phyloP scores from a whole-genome alignment of 177 flowering plant species.

The Vitis hybrid region DNA sequence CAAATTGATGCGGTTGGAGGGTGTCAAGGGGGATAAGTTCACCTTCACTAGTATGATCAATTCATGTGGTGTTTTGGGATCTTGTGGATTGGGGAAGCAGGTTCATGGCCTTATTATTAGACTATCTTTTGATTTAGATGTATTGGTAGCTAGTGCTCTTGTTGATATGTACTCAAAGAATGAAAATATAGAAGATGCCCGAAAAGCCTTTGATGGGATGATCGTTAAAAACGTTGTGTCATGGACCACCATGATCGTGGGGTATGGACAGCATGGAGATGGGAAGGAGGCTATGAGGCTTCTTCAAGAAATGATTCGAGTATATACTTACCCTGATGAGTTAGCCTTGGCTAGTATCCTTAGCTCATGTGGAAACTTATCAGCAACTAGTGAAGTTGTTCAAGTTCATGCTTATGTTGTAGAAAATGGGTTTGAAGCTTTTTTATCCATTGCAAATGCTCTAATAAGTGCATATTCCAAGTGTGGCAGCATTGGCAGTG shows the following conservation, averaged over 20 bases:
- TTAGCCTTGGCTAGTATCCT: slow-evolving; percentile 55
- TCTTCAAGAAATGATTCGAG: slow-evolving; percentile 40
- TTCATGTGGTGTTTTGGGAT: slow-evolving; percentile 26
- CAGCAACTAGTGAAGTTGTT: slow-evolving; percentile 32
- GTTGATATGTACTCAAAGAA: slow-evolving; percentile 65
- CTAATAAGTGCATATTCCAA: slow-evolving; percentile 59
- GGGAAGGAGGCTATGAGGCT: slow-evolving; percentile 53
- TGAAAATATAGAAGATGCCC: slow-evolving; percentile 39
- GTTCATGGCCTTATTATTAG: slow-evolving; percentile 45
- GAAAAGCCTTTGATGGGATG: slow-evolving; percentile 53
- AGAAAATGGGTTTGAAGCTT: slow-evolving; percentile 39
- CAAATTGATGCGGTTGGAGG: slow-evolving; percentile 38
- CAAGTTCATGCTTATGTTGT: slow-evolving; percentile 46
- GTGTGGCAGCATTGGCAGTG: slow-evolving; percentile 42
- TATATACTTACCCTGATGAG: slow-evolving; percentile 50
- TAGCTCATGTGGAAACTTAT: slow-evolving; percentile 56
- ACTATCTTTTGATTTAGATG: slow-evolving; percentile 38
- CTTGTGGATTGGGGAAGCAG: slow-evolving; percentile 38
- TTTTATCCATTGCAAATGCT: slow-evolving; percentile 45
- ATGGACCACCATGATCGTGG: slow-evolving; percentile 72
- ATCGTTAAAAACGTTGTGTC: slow-evolving; percentile 43
- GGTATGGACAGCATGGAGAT: slow-evolving; percentile 54
- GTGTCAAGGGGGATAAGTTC: slow-evolving; percentile 49
- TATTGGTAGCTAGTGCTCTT: slow-evolving; percentile 52
- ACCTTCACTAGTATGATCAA: slow-evolving; percentile 54